Evolutionary conservation across 805 yeast genomes (phyloP).

Genomic region (Blastobotrys chiropterorum): DNA sequence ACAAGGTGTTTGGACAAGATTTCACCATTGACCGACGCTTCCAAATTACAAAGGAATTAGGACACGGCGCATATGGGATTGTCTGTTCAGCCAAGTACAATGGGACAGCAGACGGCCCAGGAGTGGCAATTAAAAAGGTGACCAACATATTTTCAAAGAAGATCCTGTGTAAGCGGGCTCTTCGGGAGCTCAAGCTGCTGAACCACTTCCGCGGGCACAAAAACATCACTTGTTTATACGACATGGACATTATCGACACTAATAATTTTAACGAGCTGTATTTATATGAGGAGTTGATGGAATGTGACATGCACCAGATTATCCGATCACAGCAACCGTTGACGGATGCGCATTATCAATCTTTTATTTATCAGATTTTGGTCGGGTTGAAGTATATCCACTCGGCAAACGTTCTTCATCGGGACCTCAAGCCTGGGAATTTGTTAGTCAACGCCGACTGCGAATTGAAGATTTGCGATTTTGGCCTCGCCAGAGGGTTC

Average conservation of each 20-base stretch:
- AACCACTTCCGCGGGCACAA: slow-evolving; percentile 95
- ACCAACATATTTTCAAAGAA: slow-evolving; percentile 91
- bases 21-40: slow-evolving; percentile 86
- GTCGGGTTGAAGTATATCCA: slow-evolving; percentile 90
- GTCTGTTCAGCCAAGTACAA: slow-evolving; percentile 90
- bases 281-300: slow-evolving; percentile 94
- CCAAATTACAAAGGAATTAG: slow-evolving; percentile 84
- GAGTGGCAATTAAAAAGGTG: slow-evolving; percentile 92
- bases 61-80: slow-evolving; percentile 97
- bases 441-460: slow-evolving; percentile 83
- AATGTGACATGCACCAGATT: slow-evolving; percentile 97
- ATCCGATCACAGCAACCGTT: slow-evolving; percentile 89
- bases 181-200: slow-evolving; percentile 82
- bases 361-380: slow-evolving; percentile 82
- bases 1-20: slow-evolving; percentile 80
- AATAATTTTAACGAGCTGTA: slow-evolving; percentile 84
- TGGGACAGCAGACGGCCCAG: slow-evolving; percentile 64
- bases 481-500: slow-evolving; percentile 71
- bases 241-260: slow-evolving; percentile 80
- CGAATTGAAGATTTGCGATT: slow-evolving; percentile 90
- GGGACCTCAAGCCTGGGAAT: slow-evolving; percentile 90
- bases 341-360: slow-evolving; percentile 92
- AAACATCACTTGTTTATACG: slow-evolving; percentile 91
- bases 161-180: slow-evolving; percentile 83
- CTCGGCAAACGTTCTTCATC: slow-evolving; percentile 84